Percentiles rank a stretch among this genome's conserved stretches.
Conservation (phyloP, 768 basidiomycete species). For the Boletus vermiculosoides region DNA sequence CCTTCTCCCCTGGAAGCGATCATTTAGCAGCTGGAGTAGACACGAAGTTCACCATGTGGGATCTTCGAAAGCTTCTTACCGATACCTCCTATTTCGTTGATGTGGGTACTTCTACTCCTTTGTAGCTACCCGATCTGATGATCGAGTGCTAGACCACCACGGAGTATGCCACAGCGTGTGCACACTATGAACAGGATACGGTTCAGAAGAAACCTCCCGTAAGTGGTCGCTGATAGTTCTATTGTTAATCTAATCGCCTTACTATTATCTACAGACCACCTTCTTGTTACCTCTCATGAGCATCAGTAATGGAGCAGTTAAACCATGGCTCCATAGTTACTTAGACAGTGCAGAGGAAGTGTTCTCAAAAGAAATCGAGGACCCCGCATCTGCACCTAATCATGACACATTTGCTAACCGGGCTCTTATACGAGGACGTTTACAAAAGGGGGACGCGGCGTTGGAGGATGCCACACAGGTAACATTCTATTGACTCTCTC, state of each 20-base stretch:
- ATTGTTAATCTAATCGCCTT: not conserved
- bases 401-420: constrained; percentile 15
- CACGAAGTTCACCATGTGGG: constrained; percentile 15
- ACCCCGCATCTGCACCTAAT: not conserved
- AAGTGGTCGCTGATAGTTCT: not conserved
- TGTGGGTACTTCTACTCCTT: not conserved
- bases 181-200: constrained; percentile 1
- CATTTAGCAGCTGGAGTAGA: constrained; percentile 3
- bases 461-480: constrained; percentile 15
- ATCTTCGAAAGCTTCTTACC: constrained; percentile 3
- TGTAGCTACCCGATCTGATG: not conserved
- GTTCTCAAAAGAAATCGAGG: constrained; percentile 8
- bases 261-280: constrained; percentile 1
- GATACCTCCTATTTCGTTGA: not conserved
- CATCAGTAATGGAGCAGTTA: constrained; percentile 17
- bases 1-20: constrained; percentile 11
- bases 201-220: constrained; percentile 4
- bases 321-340: constrained; percentile 18
- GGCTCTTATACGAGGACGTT: constrained; percentile 13
- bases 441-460: not conserved
- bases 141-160: not conserved
- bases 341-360: constrained; percentile 8
- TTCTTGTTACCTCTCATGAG: constrained; percentile 16
- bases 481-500: not conserved
- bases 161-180: constrained; percentile 1